These are phyloP conservation scores for Musa itinerans DNA, from an alignment of 176 grass and related monocot species.

Conservation along the genomic window DNA sequence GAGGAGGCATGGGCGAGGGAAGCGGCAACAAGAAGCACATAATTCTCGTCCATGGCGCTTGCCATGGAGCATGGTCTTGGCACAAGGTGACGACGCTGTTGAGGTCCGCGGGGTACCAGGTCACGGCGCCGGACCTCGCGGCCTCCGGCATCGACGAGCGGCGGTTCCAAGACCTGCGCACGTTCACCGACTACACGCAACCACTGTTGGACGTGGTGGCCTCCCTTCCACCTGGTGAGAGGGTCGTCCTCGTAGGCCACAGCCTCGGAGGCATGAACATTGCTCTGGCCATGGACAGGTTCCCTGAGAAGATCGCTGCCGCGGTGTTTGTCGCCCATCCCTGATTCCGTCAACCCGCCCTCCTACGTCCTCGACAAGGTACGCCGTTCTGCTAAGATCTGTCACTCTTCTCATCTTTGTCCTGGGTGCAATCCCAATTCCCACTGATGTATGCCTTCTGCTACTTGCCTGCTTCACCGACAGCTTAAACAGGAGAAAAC, in stretches of 20 bases:
- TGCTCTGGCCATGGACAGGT: slow-evolving; percentile 60
- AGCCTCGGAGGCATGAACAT: slow-evolving; percentile 59
- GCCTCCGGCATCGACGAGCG: slow-evolving; percentile 56
- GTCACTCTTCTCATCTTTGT: neutral
- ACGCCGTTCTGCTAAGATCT: neutral
- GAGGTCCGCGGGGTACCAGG: slow-evolving; percentile 42
- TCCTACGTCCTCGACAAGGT: slow-evolving; percentile 45
- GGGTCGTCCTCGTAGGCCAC: slow-evolving; percentile 63
- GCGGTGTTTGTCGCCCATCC: slow-evolving; percentile 63
- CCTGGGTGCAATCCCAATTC: neutral
- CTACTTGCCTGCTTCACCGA: no score
- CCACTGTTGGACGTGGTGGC: slow-evolving; percentile 56
- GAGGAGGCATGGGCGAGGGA: neutral
- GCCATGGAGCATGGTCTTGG: slow-evolving; percentile 68
- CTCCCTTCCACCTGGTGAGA: slow-evolving; percentile 39
- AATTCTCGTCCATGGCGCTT: slow-evolving; percentile 67
- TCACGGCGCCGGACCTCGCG: slow-evolving; percentile 59
- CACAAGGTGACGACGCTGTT: slow-evolving; percentile 60
- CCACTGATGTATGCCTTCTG: no score
- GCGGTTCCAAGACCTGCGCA: slow-evolving; percentile 43
- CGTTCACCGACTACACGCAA: slow-evolving; percentile 54
- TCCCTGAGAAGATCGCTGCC: slow-evolving; percentile 67
- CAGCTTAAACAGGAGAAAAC: slow-evolving; percentile 19
- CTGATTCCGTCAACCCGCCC: slow-evolving; percentile 30
- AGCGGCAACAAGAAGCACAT: slow-evolving; percentile 24